A percentile compares a stretch with the other conserved stretches of the same genome.
These are phyloP conservation scores for Aspergillus sp. DNA, from an alignment of 2,329 filamentous ascomycete species.

Conservation along the genomic window DNA sequence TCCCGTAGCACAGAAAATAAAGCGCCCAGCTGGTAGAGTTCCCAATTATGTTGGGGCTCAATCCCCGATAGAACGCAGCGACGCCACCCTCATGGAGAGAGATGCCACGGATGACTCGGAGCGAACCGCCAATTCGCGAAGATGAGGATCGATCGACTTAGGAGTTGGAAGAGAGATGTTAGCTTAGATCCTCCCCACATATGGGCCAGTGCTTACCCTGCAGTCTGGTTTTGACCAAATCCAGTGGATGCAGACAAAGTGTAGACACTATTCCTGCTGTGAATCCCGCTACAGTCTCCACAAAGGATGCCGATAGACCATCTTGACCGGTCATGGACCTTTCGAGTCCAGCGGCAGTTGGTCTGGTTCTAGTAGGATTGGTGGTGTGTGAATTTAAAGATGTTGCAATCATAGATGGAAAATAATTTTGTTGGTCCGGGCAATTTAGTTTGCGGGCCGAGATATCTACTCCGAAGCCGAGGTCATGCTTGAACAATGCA, in stretches of 20 bases:
- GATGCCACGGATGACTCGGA: conserved; percentile 48
- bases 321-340: conserved; percentile 41
- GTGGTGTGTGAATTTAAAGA: neutral
- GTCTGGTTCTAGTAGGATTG: conserved; percentile 1
- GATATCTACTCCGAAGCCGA: neutral
- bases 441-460: conserved; percentile 5
- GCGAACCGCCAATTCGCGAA: conserved; percentile 47
- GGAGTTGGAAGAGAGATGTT: conserved; percentile 27
- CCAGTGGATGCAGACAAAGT: conserved; percentile 80
- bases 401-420: neutral
- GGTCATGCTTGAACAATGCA: no score
- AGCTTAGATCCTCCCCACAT: neutral
- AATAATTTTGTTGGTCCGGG: neutral
- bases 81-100: conserved; percentile 50
- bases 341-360: conserved; percentile 4
- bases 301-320: conserved; percentile 65
- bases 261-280: conserved; percentile 82
- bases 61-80: conserved; percentile 74
- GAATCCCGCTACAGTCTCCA: conserved; percentile 86
- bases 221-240: conserved; percentile 92
- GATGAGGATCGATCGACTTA: conserved; percentile 46
- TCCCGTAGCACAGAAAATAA: conserved; percentile 74
- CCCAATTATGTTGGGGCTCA: conserved; percentile 83
- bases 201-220: conserved; percentile 56
- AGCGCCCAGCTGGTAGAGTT: conserved; percentile 86